Evolutionary conservation across 805 yeast species (phyloP).

Genomic region (Priceomyces haplophilus): DNA sequence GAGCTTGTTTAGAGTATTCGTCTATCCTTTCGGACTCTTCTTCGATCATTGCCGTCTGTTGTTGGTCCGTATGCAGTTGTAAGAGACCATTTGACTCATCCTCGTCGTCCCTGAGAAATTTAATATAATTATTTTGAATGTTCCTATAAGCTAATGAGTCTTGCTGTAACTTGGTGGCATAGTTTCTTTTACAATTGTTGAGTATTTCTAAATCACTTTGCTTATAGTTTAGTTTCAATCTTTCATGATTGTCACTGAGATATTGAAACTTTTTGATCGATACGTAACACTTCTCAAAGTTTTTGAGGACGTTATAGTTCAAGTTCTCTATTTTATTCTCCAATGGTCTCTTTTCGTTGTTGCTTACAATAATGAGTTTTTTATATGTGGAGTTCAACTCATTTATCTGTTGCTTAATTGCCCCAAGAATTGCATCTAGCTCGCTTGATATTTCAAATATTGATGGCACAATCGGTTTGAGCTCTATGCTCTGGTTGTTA

Average conservation of each 20-base stretch:
- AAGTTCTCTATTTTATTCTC: slow-evolving; percentile 77
- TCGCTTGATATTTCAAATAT: slow-evolving; percentile 72
- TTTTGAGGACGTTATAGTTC: slow-evolving; percentile 69
- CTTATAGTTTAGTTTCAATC: slow-evolving; percentile 33
- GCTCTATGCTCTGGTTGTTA: slow-evolving; percentile 44
- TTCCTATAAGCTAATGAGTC: slow-evolving; percentile 75
- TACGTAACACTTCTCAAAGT: slow-evolving; percentile 75
- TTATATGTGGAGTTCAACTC: slow-evolving; percentile 70
- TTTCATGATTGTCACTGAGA: slow-evolving; percentile 40
- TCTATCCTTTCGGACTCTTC: slow-evolving; percentile 35
- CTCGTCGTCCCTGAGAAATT: slow-evolving; percentile 78
- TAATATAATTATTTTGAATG: slow-evolving; percentile 84
- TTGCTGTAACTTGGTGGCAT: slow-evolving; percentile 83
- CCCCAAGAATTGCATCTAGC: slow-evolving; percentile 58
- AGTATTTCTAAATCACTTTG: slow-evolving; percentile 61
- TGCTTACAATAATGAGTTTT: slow-evolving; percentile 82
- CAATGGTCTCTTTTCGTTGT: slow-evolving; percentile 72
- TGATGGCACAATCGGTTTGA: slow-evolving; percentile 70
- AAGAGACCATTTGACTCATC: slow-evolving; percentile 41
- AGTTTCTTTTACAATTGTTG: slow-evolving; percentile 75
- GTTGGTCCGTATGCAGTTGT: slow-evolving; percentile 6
- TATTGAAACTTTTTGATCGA: slow-evolving; percentile 64
- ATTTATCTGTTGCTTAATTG: slow-evolving; percentile 53
- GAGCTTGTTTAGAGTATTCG: slow-evolving; percentile 34
- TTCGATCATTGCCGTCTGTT: slow-evolving; percentile 13